These are phyloP conservation scores for Aspergillus carlsbadensis DNA, from an alignment of 495 filamentous ascomycete species.

Conservation along the genomic window DNA sequence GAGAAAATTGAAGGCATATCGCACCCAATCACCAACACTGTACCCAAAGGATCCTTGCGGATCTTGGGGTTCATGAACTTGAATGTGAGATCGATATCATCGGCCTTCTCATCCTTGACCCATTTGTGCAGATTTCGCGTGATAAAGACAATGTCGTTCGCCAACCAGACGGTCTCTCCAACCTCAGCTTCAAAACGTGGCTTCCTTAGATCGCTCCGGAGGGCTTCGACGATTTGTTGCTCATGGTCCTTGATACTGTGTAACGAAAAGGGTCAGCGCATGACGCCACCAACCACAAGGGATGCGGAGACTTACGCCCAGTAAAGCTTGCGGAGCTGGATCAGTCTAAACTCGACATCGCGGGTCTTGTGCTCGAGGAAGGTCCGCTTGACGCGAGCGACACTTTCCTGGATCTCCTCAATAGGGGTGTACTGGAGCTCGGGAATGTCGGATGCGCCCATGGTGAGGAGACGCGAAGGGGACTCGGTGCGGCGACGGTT, in stretches of 20 bases:
- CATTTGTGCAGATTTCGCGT: slow-evolving; percentile 74
- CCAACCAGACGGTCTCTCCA: slow-evolving; percentile 69
- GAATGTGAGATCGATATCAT: slow-evolving; percentile 67
- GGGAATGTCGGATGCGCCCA: slow-evolving; percentile 42
- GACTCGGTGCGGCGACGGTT: not conserved
- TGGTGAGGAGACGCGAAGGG: slow-evolving; percentile 13
- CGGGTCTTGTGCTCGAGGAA: slow-evolving; percentile 81
- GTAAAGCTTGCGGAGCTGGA: slow-evolving; percentile 89
- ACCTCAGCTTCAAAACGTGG: slow-evolving; percentile 65
- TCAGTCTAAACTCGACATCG: slow-evolving; percentile 73
- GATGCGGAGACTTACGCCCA: slow-evolving; percentile 59
- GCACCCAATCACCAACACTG: slow-evolving; percentile 81
- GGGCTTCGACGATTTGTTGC: slow-evolving; percentile 65
- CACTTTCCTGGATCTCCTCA: slow-evolving; percentile 61
- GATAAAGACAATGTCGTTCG: slow-evolving; percentile 76
- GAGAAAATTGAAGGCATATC: slow-evolving; percentile 12
- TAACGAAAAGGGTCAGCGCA: slow-evolving; percentile 9
- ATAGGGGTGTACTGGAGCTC: slow-evolving; percentile 64
- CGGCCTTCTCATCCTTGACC: slow-evolving; percentile 74
- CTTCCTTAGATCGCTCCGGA: slow-evolving; percentile 73
- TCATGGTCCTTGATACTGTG: slow-evolving; percentile 72
- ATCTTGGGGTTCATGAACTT: slow-evolving; percentile 69
- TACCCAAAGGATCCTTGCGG: slow-evolving; percentile 85
- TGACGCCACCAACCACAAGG: not conserved
- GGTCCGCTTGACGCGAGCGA: slow-evolving; percentile 55